These are phyloP conservation scores for Pyronema domesticum DNA, from an alignment of 495 filamentous ascomycete species.

Conservation along the genomic window DNA sequence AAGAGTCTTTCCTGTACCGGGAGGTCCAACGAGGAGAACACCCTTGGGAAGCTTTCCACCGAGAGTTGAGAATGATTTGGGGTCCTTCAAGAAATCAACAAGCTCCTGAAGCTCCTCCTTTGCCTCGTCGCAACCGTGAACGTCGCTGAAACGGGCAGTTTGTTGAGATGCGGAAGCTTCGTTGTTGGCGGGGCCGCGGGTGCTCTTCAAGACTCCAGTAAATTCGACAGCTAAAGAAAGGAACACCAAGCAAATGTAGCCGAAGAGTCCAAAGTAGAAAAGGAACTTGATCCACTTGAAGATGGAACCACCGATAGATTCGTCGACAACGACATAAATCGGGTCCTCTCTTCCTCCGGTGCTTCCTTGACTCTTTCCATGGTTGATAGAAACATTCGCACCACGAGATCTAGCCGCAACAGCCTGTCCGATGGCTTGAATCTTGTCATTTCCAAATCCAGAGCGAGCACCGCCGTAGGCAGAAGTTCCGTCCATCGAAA, in stretches of 20 bases:
- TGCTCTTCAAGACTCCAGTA: conserved; percentile 57
- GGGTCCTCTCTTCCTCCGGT: conserved; percentile 57
- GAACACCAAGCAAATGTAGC: conserved; percentile 55
- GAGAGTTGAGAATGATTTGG: conserved; percentile 73
- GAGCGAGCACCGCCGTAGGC: conserved; percentile 28
- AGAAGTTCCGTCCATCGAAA: conserved; percentile 17
- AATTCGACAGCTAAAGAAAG: conserved; percentile 66
- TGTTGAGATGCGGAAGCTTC: conserved; percentile 84
- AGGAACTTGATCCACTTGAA: conserved; percentile 87
- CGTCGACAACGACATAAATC: conserved; percentile 90
- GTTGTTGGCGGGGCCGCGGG: conserved; percentile 47
- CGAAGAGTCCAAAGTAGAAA: conserved; percentile 53
- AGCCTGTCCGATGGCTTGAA: conserved; percentile 75
- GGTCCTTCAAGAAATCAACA: conserved; percentile 86
- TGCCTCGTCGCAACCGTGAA: conserved; percentile 93
- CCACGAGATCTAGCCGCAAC: conserved; percentile 58
- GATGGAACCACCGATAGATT: conserved; percentile 54
- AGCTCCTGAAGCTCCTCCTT: conserved; percentile 96
- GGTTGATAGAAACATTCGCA: conserved; percentile 39
- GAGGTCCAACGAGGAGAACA: conserved; percentile 85
- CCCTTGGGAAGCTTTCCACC: conserved; percentile 95
- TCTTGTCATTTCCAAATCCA: conserved; percentile 32
- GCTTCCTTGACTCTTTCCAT: conserved; percentile 27
- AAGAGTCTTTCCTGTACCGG: conserved; percentile 95
- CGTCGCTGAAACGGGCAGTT: conserved; percentile 77